phyloP scores from a whole-genome alignment of 371 early-diverging fungal genomes.

The Mucor circinelloides region DNA sequence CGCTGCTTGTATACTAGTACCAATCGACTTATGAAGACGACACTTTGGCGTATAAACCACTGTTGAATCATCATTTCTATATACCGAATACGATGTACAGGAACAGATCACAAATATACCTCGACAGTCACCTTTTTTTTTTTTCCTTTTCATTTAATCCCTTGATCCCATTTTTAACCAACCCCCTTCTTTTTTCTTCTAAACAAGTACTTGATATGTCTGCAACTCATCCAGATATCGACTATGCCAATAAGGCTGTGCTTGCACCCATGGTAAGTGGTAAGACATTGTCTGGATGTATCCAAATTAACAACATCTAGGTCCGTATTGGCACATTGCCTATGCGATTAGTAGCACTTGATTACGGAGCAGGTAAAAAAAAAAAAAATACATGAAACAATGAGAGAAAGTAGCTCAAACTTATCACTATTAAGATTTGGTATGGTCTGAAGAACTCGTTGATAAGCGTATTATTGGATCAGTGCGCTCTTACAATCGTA shows the following conservation, averaged over 20 bases:
- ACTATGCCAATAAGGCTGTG: constrained; percentile 66
- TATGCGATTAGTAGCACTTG: constrained; percentile 79
- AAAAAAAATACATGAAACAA: constrained; percentile 3
- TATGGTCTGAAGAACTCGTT: constrained; percentile 91
- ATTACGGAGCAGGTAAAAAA: constrained; percentile 84
- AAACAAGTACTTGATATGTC: neutral
- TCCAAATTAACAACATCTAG: constrained; percentile 26
- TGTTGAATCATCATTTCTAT: no score
- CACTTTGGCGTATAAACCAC: no score
- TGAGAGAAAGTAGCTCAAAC: neutral
- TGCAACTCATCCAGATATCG: constrained; percentile 33
- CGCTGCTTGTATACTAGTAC: no score
- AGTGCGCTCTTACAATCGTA: constrained; percentile 75
- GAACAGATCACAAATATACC: neutral
- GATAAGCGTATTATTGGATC: constrained; percentile 87
- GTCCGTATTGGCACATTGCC: constrained; percentile 90
- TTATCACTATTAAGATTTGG: constrained; percentile 64
- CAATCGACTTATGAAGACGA: no score
- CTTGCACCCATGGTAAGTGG: constrained; percentile 88
- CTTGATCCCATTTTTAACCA: neutral
- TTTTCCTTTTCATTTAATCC: neutral
- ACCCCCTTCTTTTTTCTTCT: neutral
- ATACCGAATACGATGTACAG: no score
- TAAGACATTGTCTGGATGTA: neutral
- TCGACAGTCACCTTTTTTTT: neutral